Base-by-base conservation (phyloP, 2,329 filamentous ascomycete genomes). In the Aspergillus pseudonomiae region DNA sequence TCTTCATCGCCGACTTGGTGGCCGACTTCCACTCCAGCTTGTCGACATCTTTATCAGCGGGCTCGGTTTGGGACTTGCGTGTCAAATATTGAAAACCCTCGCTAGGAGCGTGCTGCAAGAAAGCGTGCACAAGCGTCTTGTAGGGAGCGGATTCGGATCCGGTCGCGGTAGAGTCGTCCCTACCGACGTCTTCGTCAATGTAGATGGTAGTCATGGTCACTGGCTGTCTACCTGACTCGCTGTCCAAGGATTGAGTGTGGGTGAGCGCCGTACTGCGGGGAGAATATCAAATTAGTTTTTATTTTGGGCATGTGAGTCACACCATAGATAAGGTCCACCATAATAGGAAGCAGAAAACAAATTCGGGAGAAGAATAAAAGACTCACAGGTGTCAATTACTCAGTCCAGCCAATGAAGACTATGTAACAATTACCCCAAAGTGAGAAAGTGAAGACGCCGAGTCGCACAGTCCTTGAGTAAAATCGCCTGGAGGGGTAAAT, bases 1-100 rank as follows among this genome's bases (percentile, higher is more conserved):
- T 96, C 84, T 96, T 97, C 75, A 93, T 78, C 26, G 92, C 92
- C 64, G 90, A 91, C 83, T 95, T 96, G 65, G 91, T 89, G 24
- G 88, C 90, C 61, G 90, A 89, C 81, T 94, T 94, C 91, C 90
- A 97, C 71, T 88, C 85, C 67, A 89, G 79, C 68, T 87, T 85
- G 60, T 92, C 91, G 66, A 88, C 88, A 74, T 85, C 85, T 69
- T 85, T 84, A 61, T 81, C 84, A n/a, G 85, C 79, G 26, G 85
- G 77, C 30, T 86, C 88, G 56, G 87, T 89, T 64, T 85, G 82
- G 34, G 88, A 90, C 70, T 91, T 90, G 75, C 90, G 88, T 55
- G 85, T 88, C 67, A 90, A 83, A 79, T 92, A 95, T 70, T 84
- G 80, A 65, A 86, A 83, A 52, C 83, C 82, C 61, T 88, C 84